Conservation (phyloP, 495 filamentous ascomycete species). For the Penicillium argentinense region DNA sequence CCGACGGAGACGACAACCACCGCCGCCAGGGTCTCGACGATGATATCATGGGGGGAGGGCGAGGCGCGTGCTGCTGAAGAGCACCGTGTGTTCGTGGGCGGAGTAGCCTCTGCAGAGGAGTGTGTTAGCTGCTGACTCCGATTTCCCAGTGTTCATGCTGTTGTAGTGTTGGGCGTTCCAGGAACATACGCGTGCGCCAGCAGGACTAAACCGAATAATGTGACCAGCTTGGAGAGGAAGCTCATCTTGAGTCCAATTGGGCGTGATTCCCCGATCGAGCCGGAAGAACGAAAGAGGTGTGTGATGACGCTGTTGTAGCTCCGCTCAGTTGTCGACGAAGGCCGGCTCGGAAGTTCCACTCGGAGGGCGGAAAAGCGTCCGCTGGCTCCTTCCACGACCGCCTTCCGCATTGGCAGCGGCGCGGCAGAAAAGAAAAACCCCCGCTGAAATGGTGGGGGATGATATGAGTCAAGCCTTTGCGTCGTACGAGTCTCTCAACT, state of each 20-base stretch:
- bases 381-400: too few species aligned
- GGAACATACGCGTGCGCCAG: conserved; percentile 76
- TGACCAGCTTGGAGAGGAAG: conserved; percentile 63
- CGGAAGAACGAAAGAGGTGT: too few species aligned
- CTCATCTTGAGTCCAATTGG: conserved; percentile 52
- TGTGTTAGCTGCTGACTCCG: too few species aligned
- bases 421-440: neutral
- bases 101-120: conserved; percentile 69
- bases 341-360: neutral
- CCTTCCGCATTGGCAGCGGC: neutral
- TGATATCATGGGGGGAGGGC: conserved; percentile 70
- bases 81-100: conserved; percentile 76
- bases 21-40: conserved; percentile 62
- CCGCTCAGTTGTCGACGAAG: too few species aligned
- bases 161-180: too few species aligned
- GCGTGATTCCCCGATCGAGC: too few species aligned
- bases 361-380: neutral
- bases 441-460: neutral
- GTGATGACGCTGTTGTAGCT: too few species aligned
- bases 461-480: neutral
- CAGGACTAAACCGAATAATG: conserved; percentile 63
- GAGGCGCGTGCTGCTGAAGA: conserved; percentile 57
- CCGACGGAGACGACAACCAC: conserved; percentile 67
- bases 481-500: neutral
- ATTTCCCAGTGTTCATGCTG: too few species aligned